Conservation (phyloP, 225 moss, liverwort and hornwort species). For the Pleurozium schreberi region DNA sequence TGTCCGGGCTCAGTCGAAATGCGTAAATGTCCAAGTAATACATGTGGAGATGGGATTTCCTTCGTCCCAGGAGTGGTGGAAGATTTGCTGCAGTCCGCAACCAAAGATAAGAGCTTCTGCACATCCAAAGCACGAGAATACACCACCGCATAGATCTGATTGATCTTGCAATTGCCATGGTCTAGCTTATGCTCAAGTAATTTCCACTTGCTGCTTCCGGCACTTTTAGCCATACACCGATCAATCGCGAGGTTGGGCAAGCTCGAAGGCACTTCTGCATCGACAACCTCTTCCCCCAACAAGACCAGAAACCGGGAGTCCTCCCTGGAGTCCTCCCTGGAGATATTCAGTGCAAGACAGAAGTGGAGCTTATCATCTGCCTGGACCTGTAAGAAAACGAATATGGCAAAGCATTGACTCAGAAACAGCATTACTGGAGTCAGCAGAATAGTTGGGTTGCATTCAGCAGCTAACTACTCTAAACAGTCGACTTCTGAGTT, state of each 20-base stretch:
- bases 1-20: constrained; percentile 27
- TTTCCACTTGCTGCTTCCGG: constrained; percentile 5
- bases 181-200: constrained; percentile 10
- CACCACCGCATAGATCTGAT: constrained; percentile 5
- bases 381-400: constrained; percentile 16
- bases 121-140: constrained; percentile 3
- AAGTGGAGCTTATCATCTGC: constrained; percentile 2
- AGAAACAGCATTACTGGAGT: not conserved
- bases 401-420: not conserved
- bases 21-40: constrained; percentile 57
- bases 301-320: constrained; percentile 16
- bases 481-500: not conserved
- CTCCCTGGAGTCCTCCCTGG: constrained; percentile 1
- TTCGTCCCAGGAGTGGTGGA: not conserved
- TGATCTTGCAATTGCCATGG: not conserved
- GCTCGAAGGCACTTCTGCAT: not conserved
- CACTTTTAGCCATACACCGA: not conserved
- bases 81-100: not conserved
- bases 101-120: not conserved
- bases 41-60: not conserved
- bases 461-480: not conserved
- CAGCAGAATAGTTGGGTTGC: not conserved
- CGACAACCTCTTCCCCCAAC: constrained; percentile 4
- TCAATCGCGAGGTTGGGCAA: not conserved
- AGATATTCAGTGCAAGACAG: constrained; percentile 21